phyloP scores from a whole-genome alignment of 2,329 filamentous ascomycete genomes.

The Colletotrichum tropicicola region DNA sequence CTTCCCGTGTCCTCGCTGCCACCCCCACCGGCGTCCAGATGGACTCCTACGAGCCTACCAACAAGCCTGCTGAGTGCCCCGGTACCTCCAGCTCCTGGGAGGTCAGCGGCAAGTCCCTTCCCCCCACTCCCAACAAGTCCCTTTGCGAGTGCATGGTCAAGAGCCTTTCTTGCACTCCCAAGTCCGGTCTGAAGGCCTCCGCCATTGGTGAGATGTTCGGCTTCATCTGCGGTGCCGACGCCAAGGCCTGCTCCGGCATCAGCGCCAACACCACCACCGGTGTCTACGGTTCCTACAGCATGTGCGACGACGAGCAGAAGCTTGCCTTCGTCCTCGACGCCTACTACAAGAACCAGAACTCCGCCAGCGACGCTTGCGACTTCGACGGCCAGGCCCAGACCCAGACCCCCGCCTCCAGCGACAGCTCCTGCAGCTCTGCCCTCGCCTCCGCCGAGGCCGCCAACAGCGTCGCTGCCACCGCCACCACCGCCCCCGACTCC shows the following conservation, averaged over 20 bases:
- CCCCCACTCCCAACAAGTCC: constrained; percentile 79
- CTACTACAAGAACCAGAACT: constrained; percentile 71
- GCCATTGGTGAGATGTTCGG: constrained; percentile 76
- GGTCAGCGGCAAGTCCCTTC: constrained; percentile 72
- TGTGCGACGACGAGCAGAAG: constrained; percentile 77
- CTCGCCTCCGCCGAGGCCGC: constrained; percentile 71
- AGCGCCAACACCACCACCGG: constrained; percentile 72
- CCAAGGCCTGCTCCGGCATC: constrained; percentile 73
- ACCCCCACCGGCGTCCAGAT: constrained; percentile 73
- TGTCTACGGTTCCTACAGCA: constrained; percentile 79
- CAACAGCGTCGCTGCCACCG: constrained; percentile 56
- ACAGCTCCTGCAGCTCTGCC: constrained; percentile 64
- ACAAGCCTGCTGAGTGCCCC: constrained; percentile 79
- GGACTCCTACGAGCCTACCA: constrained; percentile 76
- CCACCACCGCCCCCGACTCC: constrained; percentile 48
- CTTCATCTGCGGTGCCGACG: constrained; percentile 71
- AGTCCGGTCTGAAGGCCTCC: constrained; percentile 62
- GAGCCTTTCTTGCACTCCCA: constrained; percentile 76
- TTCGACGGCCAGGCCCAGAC: constrained; percentile 74
- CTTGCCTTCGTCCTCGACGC: constrained; percentile 78
- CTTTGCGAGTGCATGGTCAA: constrained; percentile 89
- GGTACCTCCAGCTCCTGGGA: constrained; percentile 71
- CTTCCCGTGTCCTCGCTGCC: constrained; percentile 73
- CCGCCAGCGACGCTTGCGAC: constrained; percentile 69
- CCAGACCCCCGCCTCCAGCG: constrained; percentile 55